A percentile compares a stretch with the other conserved stretches of the same genome.
Conservation (phyloP, 2,329 filamentous ascomycete species). For the Nothophaeocryptopus gaeumannii region DNA sequence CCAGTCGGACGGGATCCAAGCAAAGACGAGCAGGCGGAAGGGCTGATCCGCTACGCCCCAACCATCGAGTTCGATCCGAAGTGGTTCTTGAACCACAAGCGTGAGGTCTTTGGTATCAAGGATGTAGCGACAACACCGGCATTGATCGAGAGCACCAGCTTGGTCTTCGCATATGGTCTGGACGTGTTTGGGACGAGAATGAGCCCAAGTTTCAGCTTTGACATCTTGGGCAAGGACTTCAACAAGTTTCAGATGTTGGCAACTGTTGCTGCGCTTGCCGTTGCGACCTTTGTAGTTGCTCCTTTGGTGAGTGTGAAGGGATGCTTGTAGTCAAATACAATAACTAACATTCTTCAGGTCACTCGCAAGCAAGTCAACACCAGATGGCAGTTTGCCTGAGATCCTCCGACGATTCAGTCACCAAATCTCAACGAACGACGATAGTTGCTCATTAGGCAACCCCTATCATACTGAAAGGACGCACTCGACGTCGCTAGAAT, state of each 20-base stretch:
- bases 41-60: constrained; percentile 72
- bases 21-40: constrained; percentile 76
- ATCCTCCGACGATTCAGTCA: no score
- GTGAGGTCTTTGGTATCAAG: constrained; percentile 74
- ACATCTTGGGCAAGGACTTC: constrained; percentile 89
- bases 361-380: constrained; percentile 65
- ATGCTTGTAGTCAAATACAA: neutral
- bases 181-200: constrained; percentile 86
- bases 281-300: constrained; percentile 72
- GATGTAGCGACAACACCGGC: constrained; percentile 73
- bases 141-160: constrained; percentile 83
- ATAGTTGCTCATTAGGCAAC: no score
- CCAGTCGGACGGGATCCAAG: constrained; percentile 82
- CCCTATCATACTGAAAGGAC: no score
- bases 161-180: constrained; percentile 82
- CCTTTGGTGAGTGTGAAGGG: constrained; percentile 69
- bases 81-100: constrained; percentile 74
- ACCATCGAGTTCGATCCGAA: constrained; percentile 80
- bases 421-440: no score
- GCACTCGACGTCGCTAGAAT: no score
- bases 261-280: constrained; percentile 76
- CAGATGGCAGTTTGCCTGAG: constrained; percentile 53
- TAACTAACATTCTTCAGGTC: constrained; percentile 41
- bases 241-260: constrained; percentile 81
- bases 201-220: constrained; percentile 85